These are phyloP conservation scores for Russula ochroleuca DNA, from an alignment of 768 basidiomycete genomes.

Conservation along the genomic window DNA sequence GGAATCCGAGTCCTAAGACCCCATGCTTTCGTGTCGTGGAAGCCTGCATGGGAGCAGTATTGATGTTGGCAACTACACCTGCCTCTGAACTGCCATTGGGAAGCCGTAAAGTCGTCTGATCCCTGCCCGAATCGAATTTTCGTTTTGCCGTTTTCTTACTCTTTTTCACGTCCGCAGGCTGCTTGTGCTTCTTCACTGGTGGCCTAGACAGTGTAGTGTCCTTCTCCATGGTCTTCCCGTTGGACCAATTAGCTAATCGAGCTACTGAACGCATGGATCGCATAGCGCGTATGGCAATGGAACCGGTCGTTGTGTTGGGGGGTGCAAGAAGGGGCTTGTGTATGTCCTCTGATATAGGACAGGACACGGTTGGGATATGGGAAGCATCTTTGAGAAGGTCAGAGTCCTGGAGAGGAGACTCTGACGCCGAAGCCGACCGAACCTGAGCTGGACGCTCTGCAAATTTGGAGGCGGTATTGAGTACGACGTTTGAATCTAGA, in stretches of 20 bases:
- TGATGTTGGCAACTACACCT: constrained; percentile 45
- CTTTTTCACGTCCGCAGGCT: constrained; percentile 35
- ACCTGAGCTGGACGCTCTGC: constrained; percentile 26
- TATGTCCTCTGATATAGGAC: constrained; percentile 23
- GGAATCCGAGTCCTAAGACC: constrained; percentile 59
- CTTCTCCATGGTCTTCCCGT: constrained; percentile 43
- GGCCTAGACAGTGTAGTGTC: constrained; percentile 29
- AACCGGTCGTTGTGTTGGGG: constrained; percentile 40
- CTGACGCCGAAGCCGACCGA: constrained; percentile 25
- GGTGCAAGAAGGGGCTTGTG: constrained; percentile 19
- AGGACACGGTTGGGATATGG: not conserved
- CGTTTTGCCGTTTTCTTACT: constrained; percentile 32
- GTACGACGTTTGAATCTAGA: constrained; percentile 44
- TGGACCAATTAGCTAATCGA: constrained; percentile 68
- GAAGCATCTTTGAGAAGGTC: not conserved
- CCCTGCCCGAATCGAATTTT: constrained; percentile 31
- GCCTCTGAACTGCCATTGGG: constrained; percentile 67
- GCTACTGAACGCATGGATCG: constrained; percentile 69
- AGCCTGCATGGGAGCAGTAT: constrained; percentile 9
- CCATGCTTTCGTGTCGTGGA: constrained; percentile 41
- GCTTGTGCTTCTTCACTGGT: constrained; percentile 35
- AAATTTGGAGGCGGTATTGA: constrained; percentile 29
- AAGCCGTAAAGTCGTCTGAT: constrained; percentile 37
- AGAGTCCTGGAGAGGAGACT: constrained; percentile 23
- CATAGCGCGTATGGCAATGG: constrained; percentile 76